Evolutionary conservation across 495 filamentous ascomycete genomes (phyloP).

Genomic region (Achaetomiella virescens): DNA sequence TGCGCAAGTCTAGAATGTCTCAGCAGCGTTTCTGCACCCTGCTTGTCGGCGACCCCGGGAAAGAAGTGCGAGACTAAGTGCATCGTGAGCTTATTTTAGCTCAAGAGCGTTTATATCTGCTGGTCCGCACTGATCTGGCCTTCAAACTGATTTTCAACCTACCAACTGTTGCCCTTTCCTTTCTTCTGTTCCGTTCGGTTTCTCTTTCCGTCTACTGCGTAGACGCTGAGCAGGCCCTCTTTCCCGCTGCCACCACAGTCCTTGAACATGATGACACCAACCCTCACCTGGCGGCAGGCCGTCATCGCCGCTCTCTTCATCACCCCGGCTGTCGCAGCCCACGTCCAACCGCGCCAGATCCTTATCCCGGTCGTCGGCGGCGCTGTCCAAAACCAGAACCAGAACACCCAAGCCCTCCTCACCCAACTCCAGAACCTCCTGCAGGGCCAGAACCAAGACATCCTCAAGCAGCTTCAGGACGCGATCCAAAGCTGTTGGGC

Average conservation of each 20-base stretch:
- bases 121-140: not conserved
- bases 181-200: no score
- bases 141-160: not conserved
- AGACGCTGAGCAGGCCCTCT: constrained; percentile 4
- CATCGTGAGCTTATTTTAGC: constrained; percentile 1
- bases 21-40: constrained; percentile 3
- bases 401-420: not conserved
- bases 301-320: constrained; percentile 17
- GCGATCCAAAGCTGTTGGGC: not conserved
- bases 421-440: not conserved
- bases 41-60: not conserved
- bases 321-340: constrained; percentile 1
- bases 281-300: constrained; percentile 19
- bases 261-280: constrained; percentile 10
- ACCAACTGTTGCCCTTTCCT: not conserved
- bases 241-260: constrained; percentile 2
- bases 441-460: not conserved
- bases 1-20: not conserved
- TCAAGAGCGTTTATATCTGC: not conserved
- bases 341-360: not conserved
- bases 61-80: not conserved
- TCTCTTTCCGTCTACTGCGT: constrained; percentile 4
- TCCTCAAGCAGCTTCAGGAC: not conserved
- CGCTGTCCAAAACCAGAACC: not conserved
- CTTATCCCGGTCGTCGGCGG: not conserved